Base-by-base conservation (phyloP, 73 alveolate genomes). In the Paramecium pentaurelia region DNA sequence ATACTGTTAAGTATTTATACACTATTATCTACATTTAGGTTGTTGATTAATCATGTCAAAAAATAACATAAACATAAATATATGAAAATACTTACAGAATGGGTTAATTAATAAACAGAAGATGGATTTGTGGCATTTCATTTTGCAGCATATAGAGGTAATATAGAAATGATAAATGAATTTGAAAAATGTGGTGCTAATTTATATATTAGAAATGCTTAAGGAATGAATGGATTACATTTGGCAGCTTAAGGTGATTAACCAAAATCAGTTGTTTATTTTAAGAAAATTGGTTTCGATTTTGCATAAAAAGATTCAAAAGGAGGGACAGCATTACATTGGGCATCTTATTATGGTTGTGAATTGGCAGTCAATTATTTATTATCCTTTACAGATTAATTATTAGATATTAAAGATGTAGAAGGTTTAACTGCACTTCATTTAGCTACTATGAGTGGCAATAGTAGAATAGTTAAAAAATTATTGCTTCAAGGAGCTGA, bases 231-330 rank as follows among this genome's bases (percentile, higher is more conserved):
- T 93, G 98, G 97, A 92, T 77, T 98, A 84, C 99, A 98, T 95
- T 96, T 98, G 59, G 99, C 99, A 22, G 99, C 99, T 3, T 97
- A 98, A 97, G 99, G 99, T 22, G 98, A 98, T 92, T 86, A 98
- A 60, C 96, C 98, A 58, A 92, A 94, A 77, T 89, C 98, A 27
- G 77, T 98, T 58, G 93, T 98, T 42, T 96, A 95, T 86, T 96
- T 97, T 84, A 96, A 96, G 58, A 96, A 96, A 80, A 91, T 96
- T 32, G 95, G 96, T 44, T 86, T 96, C 28, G 92, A 94, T 94
- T 73, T 96, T 10, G 85, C 71, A 90, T 94, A 93, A 12, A 92
- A 84, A 58, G 99, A 97, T 92, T 88, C 88, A 16, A 96, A 96
- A 60, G 97, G 97, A 4, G 96, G 98, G 51, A 96, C 98, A 49